A percentile compares a stretch with the other conserved stretches of the same genome.
phyloP scores from a whole-genome alignment of 2,329 filamentous ascomycete genomes.

The Penicillium hordei region DNA sequence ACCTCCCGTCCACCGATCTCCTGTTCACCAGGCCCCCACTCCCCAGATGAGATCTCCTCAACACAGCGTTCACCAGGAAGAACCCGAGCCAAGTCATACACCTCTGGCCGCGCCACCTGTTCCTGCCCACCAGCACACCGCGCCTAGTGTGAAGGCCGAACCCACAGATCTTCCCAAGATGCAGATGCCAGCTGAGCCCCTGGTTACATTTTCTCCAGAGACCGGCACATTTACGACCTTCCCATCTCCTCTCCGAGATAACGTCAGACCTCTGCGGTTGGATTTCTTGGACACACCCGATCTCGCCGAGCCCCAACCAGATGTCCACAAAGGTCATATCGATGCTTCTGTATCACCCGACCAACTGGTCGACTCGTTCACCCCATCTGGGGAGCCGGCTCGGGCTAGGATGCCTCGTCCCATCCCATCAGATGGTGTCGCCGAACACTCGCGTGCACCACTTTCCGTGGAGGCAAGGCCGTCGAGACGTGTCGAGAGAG shows the following conservation, averaged over 20 bases:
- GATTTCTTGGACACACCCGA: slow-evolving; percentile 18
- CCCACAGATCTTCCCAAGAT: slow-evolving; percentile 23
- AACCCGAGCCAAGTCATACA: slow-evolving; percentile 19
- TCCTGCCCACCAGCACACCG: slow-evolving; percentile 5
- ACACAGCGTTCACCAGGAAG: neutral
- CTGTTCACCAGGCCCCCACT: neutral
- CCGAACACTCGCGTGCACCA: neutral
- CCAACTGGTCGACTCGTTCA: slow-evolving; percentile 13
- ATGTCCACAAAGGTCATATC: slow-evolving; percentile 7
- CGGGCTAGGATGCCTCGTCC: slow-evolving; percentile 2
- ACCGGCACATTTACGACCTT: slow-evolving; percentile 47
- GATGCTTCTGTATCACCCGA: slow-evolving; percentile 11
- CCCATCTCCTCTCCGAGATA: slow-evolving; percentile 38
- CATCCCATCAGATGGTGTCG: neutral
- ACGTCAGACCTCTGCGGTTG: slow-evolving; percentile 24
- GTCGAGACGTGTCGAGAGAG: slow-evolving; percentile 11
- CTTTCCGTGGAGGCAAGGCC: slow-evolving; percentile 13
- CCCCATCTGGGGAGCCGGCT: slow-evolving; percentile 17
- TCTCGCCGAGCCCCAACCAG: slow-evolving; percentile 4
- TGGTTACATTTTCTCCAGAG: slow-evolving; percentile 45
- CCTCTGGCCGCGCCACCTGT: slow-evolving; percentile 20
- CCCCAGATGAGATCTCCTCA: neutral
- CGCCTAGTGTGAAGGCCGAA: slow-evolving; percentile 17
- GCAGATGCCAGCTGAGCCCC: slow-evolving; percentile 32
- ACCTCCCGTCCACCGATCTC: slow-evolving; percentile 1